Conservation (phyloP, 2,329 filamentous ascomycete genomes). For the Aspergillus clavatus region DNA sequence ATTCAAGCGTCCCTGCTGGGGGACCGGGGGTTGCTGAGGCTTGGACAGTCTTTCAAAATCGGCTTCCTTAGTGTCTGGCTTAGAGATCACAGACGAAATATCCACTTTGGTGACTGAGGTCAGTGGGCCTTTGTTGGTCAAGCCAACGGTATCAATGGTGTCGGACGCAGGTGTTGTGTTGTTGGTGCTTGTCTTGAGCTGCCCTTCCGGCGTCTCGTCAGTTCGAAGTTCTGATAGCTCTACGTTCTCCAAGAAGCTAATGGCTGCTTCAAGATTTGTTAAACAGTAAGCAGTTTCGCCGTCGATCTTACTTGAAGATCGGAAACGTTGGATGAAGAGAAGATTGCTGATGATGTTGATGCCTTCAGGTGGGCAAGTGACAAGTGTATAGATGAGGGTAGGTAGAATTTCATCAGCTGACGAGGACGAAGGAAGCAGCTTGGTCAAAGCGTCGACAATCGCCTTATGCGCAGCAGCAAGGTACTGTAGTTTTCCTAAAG, state of each 20-base stretch:
- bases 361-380: conserved; percentile 79
- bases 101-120: conserved; percentile 27
- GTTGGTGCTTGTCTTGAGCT: conserved; percentile 50
- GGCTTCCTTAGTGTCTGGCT: conserved; percentile 24
- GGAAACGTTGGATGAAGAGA: conserved; percentile 90
- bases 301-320: conserved; percentile 77
- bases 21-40: conserved; percentile 27
- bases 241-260: conserved; percentile 91
- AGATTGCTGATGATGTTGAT: conserved; percentile 90
- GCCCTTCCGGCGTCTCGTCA: conserved; percentile 68
- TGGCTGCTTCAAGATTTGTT: conserved; percentile 90
- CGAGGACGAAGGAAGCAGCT: conserved; percentile 65
- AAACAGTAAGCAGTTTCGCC: conserved; percentile 95
- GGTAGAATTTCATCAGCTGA: conserved; percentile 97
- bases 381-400: conserved; percentile 91
- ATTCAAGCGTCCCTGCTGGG: conserved; percentile 71
- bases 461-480: conserved; percentile 85
- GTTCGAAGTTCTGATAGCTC: conserved; percentile 83
- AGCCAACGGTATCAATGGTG: conserved; percentile 22
- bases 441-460: conserved; percentile 80
- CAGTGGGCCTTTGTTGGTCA: conserved; percentile 21
- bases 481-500: conserved; percentile 83
- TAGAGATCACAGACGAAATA: conserved; percentile 27
- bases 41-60: conserved; percentile 33
- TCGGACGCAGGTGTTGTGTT: conserved; percentile 22